A percentile compares a stretch with the other conserved stretches of the same genome.
Evolutionary conservation across 1,284 basidiomycete species (phyloP).

Genomic region (Heterobasidion annosum): DNA sequence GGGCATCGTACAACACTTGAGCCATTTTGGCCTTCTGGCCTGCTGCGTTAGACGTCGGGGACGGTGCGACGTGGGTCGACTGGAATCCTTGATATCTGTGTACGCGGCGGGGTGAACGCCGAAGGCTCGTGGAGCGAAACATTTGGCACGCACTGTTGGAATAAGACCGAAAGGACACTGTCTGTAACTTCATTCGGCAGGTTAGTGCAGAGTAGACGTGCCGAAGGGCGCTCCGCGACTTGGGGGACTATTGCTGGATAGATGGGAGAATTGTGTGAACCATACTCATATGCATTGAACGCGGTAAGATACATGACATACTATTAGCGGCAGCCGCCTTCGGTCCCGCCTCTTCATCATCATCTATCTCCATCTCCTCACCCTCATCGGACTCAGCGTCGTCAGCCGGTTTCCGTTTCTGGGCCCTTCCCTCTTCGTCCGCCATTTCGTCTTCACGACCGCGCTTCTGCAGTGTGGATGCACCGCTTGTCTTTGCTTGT

Average conservation of each 20-base stretch:
- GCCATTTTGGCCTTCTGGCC: slow-evolving; percentile 66
- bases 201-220: slow-evolving; percentile 66
- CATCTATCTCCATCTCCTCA: slow-evolving; percentile 82
- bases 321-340: slow-evolving; percentile 14
- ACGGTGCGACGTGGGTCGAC: slow-evolving; percentile 55
- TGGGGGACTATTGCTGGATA: slow-evolving; percentile 7
- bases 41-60: slow-evolving; percentile 51
- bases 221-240: slow-evolving; percentile 42
- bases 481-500: slow-evolving; percentile 12
- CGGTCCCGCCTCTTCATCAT: slow-evolving; percentile 45
- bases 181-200: slow-evolving; percentile 76
- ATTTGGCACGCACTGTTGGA: slow-evolving; percentile 68
- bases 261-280: slow-evolving; percentile 17
- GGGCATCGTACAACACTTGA: slow-evolving; percentile 66
- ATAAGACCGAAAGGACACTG: slow-evolving; percentile 72
- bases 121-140: neutral
- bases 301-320: slow-evolving; percentile 26
- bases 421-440: slow-evolving; percentile 40
- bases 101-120: neutral
- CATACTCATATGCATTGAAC: slow-evolving; percentile 13
- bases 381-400: slow-evolving; percentile 39
- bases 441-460: slow-evolving; percentile 45
- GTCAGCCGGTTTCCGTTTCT: slow-evolving; percentile 48
- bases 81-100: slow-evolving; percentile 70
- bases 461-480: slow-evolving; percentile 43